phyloP scores from a whole-genome alignment of 305 asterid species.

The Fraxinus nigra region DNA sequence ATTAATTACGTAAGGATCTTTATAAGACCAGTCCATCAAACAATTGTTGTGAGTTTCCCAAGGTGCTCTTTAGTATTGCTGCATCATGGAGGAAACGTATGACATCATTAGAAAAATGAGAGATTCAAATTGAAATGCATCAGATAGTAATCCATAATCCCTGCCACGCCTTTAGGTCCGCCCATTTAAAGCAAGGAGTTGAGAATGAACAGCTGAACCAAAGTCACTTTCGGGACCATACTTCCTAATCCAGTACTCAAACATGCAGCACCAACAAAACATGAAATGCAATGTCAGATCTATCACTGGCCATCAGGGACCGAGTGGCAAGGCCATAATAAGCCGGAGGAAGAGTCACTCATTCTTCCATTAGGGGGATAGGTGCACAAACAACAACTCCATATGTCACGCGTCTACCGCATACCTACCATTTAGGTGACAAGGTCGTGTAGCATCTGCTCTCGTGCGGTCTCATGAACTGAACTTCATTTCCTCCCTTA shows the following conservation, averaged over 20 bases:
- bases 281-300: not conserved
- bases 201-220: not conserved
- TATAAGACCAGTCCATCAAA: not conserved
- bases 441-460: not conserved
- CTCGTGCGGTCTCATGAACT: not conserved
- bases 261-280: not conserved
- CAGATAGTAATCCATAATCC: not conserved
- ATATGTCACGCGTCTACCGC: not conserved
- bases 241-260: not conserved
- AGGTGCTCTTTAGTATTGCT: not conserved
- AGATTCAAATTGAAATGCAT: not conserved
- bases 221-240: not conserved
- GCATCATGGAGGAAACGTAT: not conserved
- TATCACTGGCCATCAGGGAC: not conserved
- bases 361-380: constrained; percentile 8
- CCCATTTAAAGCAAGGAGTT: not conserved
- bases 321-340: constrained; percentile 2
- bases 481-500: not conserved
- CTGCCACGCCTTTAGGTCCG: not conserved
- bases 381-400: not conserved
- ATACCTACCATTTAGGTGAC: not conserved
- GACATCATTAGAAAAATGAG: not conserved
- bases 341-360: not conserved
- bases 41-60: not conserved
- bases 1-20: not conserved